Percentiles rank a stretch among this genome's conserved stretches.
Evolutionary conservation across 1,284 basidiomycete genomes (phyloP).

Genomic region (Puccinia horiana): DNA sequence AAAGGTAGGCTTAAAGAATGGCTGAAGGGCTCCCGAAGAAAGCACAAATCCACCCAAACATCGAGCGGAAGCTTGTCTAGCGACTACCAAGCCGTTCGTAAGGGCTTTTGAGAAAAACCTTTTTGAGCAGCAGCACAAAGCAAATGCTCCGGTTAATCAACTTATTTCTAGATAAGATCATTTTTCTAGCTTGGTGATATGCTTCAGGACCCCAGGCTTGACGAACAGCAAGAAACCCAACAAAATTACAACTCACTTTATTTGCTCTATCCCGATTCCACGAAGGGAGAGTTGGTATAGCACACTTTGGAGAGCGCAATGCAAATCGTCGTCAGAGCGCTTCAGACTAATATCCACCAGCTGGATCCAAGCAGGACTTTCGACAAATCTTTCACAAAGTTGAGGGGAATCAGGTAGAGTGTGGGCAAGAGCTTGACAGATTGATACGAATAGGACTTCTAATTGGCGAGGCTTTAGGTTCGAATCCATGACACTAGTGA

Average conservation of each 20-base stretch:
- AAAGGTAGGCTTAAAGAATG: slow-evolving; percentile 19
- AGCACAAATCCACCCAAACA: slow-evolving; percentile 38
- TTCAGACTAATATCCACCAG: slow-evolving; percentile 31
- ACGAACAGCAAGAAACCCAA: not conserved
- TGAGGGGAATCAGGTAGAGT: slow-evolving; percentile 19
- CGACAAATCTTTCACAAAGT: not conserved
- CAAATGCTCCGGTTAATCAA: not conserved
- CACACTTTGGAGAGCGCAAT: slow-evolving; percentile 19
- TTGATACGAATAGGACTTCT: slow-evolving; percentile 1
- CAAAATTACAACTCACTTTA: slow-evolving; percentile 19
- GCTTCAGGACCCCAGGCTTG: not conserved
- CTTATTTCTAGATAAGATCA: not conserved
- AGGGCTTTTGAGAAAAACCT: slow-evolving; percentile 24
- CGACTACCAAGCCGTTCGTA: slow-evolving; percentile 10
- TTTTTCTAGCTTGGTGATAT: not conserved
- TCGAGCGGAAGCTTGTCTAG: slow-evolving; percentile 40
- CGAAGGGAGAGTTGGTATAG: slow-evolving; percentile 19
- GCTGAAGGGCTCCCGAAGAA: not conserved
- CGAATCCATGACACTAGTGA: slow-evolving; percentile 15
- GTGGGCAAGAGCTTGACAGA: slow-evolving; percentile 40
- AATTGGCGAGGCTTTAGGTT: slow-evolving; percentile 20
- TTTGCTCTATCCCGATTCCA: slow-evolving; percentile 17
- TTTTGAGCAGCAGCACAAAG: not conserved
- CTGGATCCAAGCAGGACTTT: slow-evolving; percentile 31
- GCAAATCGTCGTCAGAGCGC: slow-evolving; percentile 38